A percentile compares a stretch with the other conserved stretches of the same genome.
Conservation (phyloP, 306 rosid genomes). For the Vachellia pachyceras region DNA sequence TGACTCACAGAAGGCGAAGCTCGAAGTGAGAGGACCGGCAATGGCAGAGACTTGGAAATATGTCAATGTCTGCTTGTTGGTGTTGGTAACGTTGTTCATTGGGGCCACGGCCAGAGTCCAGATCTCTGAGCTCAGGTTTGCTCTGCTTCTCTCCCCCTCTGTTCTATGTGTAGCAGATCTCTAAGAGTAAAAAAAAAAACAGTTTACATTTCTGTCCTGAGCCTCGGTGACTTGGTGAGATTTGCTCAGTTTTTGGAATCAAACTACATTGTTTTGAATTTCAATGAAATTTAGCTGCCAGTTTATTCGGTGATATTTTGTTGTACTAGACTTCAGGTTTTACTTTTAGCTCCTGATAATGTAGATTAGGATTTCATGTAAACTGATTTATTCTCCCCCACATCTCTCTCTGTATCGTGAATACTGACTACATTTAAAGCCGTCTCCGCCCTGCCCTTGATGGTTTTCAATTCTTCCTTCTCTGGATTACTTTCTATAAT, state of each 20-base stretch:
- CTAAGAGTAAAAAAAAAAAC: not conserved
- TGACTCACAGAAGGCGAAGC: conserved; percentile 7
- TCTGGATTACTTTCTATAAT: not conserved
- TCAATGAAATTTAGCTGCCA: not conserved
- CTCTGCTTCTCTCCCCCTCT: not conserved
- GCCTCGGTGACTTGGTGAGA: not conserved
- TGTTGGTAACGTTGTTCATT: conserved; percentile 51
- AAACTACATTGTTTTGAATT: conserved; percentile 34
- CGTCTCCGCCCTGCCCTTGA: not conserved
- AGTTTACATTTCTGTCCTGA: conserved; percentile 11
- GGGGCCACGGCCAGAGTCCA: conserved; percentile 57
- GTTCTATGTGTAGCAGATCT: conserved; percentile 12
- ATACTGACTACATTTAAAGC: not conserved
- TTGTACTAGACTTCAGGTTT: not conserved
- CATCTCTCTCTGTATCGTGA: not conserved
- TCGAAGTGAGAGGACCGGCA: conserved; percentile 23
- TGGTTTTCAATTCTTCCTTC: not conserved
- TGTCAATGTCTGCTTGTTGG: conserved; percentile 42
- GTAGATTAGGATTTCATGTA: not conserved
- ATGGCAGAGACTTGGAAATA: conserved; percentile 61
- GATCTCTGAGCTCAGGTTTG: conserved; percentile 56
- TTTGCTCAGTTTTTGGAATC: conserved; percentile 9
- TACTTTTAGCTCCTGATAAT: not conserved
- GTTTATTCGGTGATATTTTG: not conserved
- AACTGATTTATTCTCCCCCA: not conserved